These are phyloP conservation scores for Ogataea pilisensis DNA, from an alignment of 805 yeast species.

Conservation along the genomic window DNA sequence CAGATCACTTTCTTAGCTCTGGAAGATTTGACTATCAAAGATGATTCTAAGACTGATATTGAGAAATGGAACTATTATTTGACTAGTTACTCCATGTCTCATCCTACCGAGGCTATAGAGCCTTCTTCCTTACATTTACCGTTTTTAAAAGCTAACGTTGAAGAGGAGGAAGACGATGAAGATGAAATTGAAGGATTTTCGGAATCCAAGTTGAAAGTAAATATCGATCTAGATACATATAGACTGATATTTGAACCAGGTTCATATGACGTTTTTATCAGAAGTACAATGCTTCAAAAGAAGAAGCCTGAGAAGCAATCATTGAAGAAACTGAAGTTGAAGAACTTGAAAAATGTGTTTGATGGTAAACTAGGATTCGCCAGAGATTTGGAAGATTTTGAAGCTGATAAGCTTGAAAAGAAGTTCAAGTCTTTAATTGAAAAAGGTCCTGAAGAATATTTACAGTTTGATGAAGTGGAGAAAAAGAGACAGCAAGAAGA, in stretches of 20 bases:
- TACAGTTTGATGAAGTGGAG: slow-evolving; percentile 8
- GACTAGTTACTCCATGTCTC: slow-evolving; percentile 89
- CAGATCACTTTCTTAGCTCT: slow-evolving; percentile 79
- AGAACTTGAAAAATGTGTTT: slow-evolving; percentile 35
- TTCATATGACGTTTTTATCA: slow-evolving; percentile 73
- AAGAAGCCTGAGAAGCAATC: slow-evolving; percentile 20
- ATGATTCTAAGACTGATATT: slow-evolving; percentile 55
- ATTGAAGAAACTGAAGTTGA: slow-evolving; percentile 12
- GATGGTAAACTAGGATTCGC: slow-evolving; percentile 59
- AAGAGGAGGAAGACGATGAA: slow-evolving; percentile 41
- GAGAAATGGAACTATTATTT: slow-evolving; percentile 91
- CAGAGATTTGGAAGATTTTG: slow-evolving; percentile 31
- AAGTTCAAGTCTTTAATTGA: slow-evolving; percentile 33
- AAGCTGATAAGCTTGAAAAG: slow-evolving; percentile 29
- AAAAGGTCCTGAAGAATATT: slow-evolving; percentile 37
- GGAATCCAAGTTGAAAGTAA: slow-evolving; percentile 69
- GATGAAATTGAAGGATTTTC: slow-evolving; percentile 55
- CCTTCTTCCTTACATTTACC: slow-evolving; percentile 75
- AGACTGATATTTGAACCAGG: slow-evolving; percentile 75
- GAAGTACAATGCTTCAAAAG: slow-evolving; percentile 46
- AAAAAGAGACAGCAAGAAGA: slow-evolving; percentile 3
- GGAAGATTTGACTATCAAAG: slow-evolving; percentile 83
- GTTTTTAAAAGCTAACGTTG: slow-evolving; percentile 58
- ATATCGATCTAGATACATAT: slow-evolving; percentile 74
- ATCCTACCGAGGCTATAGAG: slow-evolving; percentile 95